Conservation (phyloP, 1,139 yeast species). For the Meyerozyma guilliermondii region DNA sequence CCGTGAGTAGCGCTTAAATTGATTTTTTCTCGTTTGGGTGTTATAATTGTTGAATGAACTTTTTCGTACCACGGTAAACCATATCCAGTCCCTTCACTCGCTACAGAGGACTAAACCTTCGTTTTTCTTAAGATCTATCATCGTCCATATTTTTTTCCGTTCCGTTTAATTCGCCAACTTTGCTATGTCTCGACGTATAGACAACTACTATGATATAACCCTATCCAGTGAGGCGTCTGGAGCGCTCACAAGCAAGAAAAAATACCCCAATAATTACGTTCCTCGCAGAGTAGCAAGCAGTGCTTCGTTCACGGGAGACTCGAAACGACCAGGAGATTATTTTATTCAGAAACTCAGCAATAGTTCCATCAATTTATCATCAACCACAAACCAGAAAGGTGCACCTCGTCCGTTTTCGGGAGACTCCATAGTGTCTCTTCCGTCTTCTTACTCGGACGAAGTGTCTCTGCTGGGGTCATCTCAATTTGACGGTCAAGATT, state of each 20-base stretch:
- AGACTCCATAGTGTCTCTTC: constrained; percentile 33
- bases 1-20: not conserved
- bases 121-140: not conserved
- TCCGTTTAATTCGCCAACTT: not conserved
- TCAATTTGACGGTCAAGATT: constrained; percentile 32
- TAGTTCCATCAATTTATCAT: constrained; percentile 8
- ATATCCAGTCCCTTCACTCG: not conserved
- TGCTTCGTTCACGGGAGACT: constrained; percentile 21
- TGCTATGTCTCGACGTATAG: constrained; percentile 4
- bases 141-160: not conserved
- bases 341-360: constrained; percentile 28
- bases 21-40: too few species aligned
- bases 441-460: constrained; percentile 33
- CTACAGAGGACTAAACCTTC: not conserved
- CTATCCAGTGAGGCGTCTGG: constrained; percentile 7
- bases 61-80: not conserved
- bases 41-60: not conserved
- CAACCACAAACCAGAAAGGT: constrained; percentile 2
- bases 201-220: constrained; percentile 28
- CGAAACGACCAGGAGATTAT: constrained; percentile 41
- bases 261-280: not conserved
- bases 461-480: constrained; percentile 29
- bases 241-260: constrained; percentile 3
- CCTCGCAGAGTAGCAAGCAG: constrained; percentile 27
- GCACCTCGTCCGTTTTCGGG: constrained; percentile 27